Evolutionary conservation across 169 alveolate genomes (phyloP), one percentile per base, ranked within the genome.

Genomic region (Neospora caninum): DNA sequence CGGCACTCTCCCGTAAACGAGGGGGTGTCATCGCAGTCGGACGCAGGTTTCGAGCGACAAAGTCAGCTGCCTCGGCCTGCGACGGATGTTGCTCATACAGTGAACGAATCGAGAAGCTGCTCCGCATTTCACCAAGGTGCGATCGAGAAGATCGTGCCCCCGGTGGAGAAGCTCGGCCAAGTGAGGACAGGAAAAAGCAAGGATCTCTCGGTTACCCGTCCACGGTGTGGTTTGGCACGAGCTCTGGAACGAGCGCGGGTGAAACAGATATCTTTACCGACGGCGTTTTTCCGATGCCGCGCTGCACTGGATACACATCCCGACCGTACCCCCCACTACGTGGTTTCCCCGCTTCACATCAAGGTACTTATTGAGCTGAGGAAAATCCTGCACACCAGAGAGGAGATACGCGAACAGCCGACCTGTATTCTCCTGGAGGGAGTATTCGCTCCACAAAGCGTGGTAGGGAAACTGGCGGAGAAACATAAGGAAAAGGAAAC

Each of bases 261-360:
- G n/a, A 29, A 64, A 64, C 34, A 27, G 34, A 16, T 18, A 13
- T 43, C 67, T 41, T 43, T 82, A 13, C 64, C 64, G 34, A 82
- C 4, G 39, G 27, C 64, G 89, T 42, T 82, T 27, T 42, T 82
- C 36, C 89, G 89, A 10, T 82, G 89, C 64, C 89, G 89, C 25
- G 89, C 89, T 22, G n/a, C 89, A 22, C n/a, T 82, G 64, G 64
- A 82, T 43, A 82, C 41, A 41, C 89, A 82, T 36, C 64, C 89
- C 34, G 54, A 38, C 53, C 89, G 89, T 38, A 20, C 36, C 38
- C 41, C 36, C 36, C 67, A 27, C 67, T 82, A 31, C 89, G 41
- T 27, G 0, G 34, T 42, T 9, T 82, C 89, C 25, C 89, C n/a
- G 89, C 89, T 82, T 38, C 89, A 82, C 64, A 31, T 82, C 13